Evolutionary conservation across 1,284 basidiomycete genomes (phyloP), one percentile per base, ranked within the genome.

Genomic region (Xerocomus nothofagi): DNA sequence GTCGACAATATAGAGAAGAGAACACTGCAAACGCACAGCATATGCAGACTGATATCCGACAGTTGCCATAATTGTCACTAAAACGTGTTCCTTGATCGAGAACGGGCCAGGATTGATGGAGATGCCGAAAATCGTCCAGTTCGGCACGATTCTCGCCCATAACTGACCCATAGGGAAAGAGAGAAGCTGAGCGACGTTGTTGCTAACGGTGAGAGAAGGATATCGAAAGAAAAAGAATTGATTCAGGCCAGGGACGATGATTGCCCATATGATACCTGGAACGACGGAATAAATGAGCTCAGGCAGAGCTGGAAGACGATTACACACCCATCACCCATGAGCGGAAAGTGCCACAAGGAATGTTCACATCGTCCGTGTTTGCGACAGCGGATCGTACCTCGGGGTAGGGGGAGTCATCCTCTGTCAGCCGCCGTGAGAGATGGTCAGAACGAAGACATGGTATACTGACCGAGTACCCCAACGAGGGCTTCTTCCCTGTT

Each of bases 61-160:
- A 51, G 83, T 74, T 10, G 87, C 85, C 88, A 94, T 94, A 64
- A 94, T 86, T 15, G 88, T 82, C 41, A 74, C 72, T 34, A 81
- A 59, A 17, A 83, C 83, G 66, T 86, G 84, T 60, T 86, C 84
- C 64, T 88, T 88, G 61, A 88, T 79, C 1, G 76, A 76, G 70
- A 88, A 88, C 2, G 84, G 84, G 18, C 86, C 86, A 2, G 86
- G 85, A 59, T 88, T 88, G 14, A 88, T 62, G 0, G 72, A 59
- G 3, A 76, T 12, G 31, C 85, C 85, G 45, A 84, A 76, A 8
- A 88, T 71, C 58, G 70, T 79, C 64, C 76, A 64, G 52, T 78
- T 74, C 8, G 85, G 86, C 4, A 88, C 43, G 31, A 74, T 34
- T 36, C 26, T 71, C 10, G 78, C 82, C 82, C 82, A 86, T 1